phyloP scores from a whole-genome alignment of 495 filamentous ascomycete genomes.

The Cenococcum geophilum region DNA sequence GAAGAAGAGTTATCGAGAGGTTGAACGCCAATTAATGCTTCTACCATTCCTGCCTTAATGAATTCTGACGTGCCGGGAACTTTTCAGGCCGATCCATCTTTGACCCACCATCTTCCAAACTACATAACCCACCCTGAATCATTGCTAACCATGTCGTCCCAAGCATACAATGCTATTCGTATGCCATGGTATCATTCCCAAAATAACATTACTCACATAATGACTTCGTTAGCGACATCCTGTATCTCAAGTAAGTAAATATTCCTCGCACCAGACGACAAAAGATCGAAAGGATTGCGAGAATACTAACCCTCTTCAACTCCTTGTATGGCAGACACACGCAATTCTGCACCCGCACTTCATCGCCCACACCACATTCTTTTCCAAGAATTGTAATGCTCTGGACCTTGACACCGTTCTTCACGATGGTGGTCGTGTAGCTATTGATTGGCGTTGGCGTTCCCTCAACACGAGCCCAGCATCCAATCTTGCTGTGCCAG shows the following conservation, averaged over 20 bases:
- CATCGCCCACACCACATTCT: constrained; percentile 90
- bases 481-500: constrained; percentile 91
- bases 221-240: constrained; percentile 92
- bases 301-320: constrained; percentile 78
- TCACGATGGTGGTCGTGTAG: constrained; percentile 90
- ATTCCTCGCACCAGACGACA: constrained; percentile 1
- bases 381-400: constrained; percentile 97
- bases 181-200: constrained; percentile 2
- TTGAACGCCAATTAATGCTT: background rate
- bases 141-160: background rate
- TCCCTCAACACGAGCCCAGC: constrained; percentile 96
- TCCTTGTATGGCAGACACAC: constrained; percentile 98
- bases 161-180: background rate
- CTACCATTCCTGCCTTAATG: background rate
- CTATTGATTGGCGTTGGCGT: constrained; percentile 83
- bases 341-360: constrained; percentile 97
- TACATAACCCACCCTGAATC: background rate
- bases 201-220: constrained; percentile 63
- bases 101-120: background rate
- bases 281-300: background rate
- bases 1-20: background rate
- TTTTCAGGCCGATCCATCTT: background rate
- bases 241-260: constrained; percentile 43
- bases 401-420: constrained; percentile 97
- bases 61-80: background rate